phyloP scores from a whole-genome alignment of 371 early-diverging fungal species.

The Mucor racemosus region DNA sequence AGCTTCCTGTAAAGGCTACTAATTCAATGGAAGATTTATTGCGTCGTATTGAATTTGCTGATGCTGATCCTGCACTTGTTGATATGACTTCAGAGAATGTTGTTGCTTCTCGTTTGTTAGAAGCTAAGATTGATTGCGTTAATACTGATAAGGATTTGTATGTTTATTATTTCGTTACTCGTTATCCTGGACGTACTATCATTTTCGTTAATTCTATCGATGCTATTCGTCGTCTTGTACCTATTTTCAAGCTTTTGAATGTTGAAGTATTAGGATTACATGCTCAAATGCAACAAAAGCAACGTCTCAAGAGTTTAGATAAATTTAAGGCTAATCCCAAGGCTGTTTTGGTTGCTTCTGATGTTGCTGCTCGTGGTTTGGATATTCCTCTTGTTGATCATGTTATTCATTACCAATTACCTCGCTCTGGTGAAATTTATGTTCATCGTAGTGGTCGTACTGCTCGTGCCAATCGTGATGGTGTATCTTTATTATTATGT shows the following conservation, averaged over 20 bases:
- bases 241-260: conserved; percentile 76
- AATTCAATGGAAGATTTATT: conserved; percentile 62
- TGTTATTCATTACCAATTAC: conserved; percentile 98
- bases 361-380: conserved; percentile 95
- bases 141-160: conserved; percentile 86
- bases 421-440: conserved; percentile 92
- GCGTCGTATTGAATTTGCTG: conserved; percentile 74
- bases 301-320: conserved; percentile 92
- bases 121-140: conserved; percentile 86
- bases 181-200: conserved; percentile 90
- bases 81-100: conserved; percentile 70
- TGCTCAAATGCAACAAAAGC: conserved; percentile 95
- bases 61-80: conserved; percentile 70
- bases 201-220: conserved; percentile 96
- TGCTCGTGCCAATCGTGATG: conserved; percentile 84
- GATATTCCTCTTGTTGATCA: conserved; percentile 96
- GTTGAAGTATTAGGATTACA: conserved; percentile 80
- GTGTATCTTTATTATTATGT: conserved; percentile 80
- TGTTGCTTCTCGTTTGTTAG: conserved; percentile 72
- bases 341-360: conserved; percentile 85
- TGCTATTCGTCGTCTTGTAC: conserved; percentile 84
- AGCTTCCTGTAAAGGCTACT: conserved; percentile 25
- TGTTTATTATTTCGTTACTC: conserved; percentile 83
- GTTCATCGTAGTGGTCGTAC: conserved; percentile 96
- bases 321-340: conserved; percentile 73